Base-by-base conservation (phyloP, 331 rosid genomes). In the Malus hybrid region DNA sequence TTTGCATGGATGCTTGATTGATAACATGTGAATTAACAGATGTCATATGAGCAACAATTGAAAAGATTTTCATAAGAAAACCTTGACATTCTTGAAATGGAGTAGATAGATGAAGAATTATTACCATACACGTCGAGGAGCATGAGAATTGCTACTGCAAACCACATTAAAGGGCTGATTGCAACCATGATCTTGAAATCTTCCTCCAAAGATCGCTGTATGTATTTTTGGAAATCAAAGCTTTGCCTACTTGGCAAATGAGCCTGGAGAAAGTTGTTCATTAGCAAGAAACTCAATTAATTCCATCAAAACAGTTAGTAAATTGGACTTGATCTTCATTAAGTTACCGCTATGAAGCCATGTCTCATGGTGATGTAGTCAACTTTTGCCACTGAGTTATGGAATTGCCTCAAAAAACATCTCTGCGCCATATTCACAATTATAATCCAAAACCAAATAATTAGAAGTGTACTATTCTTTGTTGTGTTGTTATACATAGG, bases 131-230 rank as follows among this genome's bases (percentile, higher is more conserved):
- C 90, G 27, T 86, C 90, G 44, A 88, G 69, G 5, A 86, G 87
- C 74, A 88, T 61, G 79, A 88, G 74, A 70, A 80, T 67, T 22
- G 77, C 92, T 6, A 84, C 85, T 22, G 62, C 18, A 50, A 86
- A 33, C 92, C 90, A 88, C 92, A 88, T 88, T n/a, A 72, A 7
- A 72, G 90, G 86, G 84, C 90, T 88, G 80, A 88, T 77, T 64
- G 87, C 86, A 18, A 86, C 84, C 18, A 88, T 81, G 34, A 61
- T 76, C 75, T 80, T 85, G 88, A 85, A 88, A 76, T 88, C 92
- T 55, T 88, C 84, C 48, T 88, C 90, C 57, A 88, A 71, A 1
- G 88, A 83, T 72, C 88, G 66, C 10, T 80, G 68, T 20, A 88
- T 85, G 72, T 85, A 78, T 67, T 81, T 80, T 61, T 83, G 90